Evolutionary conservation across 2,329 filamentous ascomycete species (phyloP).

Genomic region (Penicillium sp.): DNA sequence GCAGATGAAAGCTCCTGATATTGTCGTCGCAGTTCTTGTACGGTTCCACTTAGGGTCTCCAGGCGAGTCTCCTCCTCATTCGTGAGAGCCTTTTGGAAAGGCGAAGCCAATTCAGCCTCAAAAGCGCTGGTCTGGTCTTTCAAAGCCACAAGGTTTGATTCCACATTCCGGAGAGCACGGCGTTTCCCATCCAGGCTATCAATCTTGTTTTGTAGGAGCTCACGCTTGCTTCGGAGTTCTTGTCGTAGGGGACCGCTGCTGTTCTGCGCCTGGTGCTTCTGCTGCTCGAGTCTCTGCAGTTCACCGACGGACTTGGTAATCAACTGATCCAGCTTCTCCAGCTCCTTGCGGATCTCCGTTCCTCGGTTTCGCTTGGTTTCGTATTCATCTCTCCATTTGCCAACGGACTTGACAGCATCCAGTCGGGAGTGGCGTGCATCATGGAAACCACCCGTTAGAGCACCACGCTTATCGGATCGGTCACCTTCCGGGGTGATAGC

Average conservation of each 20-base stretch:
- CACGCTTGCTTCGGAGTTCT: constrained; percentile 76
- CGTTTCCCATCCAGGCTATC: constrained; percentile 75
- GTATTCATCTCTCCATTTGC: constrained; percentile 74
- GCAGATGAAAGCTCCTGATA: constrained; percentile 74
- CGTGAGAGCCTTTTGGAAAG: constrained; percentile 90
- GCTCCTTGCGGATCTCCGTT: constrained; percentile 67
- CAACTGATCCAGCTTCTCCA: constrained; percentile 82
- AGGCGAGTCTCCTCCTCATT: constrained; percentile 81
- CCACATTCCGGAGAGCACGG: constrained; percentile 66
- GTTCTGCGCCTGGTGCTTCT: constrained; percentile 75
- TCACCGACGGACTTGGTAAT: constrained; percentile 86
- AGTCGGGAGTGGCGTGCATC: constrained; percentile 84
- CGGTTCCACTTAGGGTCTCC: constrained; percentile 68
- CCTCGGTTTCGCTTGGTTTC: constrained; percentile 69
- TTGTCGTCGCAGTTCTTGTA: constrained; percentile 75
- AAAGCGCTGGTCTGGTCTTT: constrained; percentile 75
- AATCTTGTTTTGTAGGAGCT: constrained; percentile 72
- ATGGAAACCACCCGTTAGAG: constrained; percentile 91
- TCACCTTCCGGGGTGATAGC: constrained; percentile 95
- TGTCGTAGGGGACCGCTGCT: constrained; percentile 79
- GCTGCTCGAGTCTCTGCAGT: constrained; percentile 79
- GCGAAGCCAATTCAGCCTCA: constrained; percentile 77
- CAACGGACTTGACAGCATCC: constrained; percentile 77
- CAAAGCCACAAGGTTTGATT: constrained; percentile 74
- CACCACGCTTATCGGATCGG: constrained; percentile 91